These are phyloP conservation scores for Blastobotrys niveus DNA, from an alignment of 1,139 yeast genomes.

Conservation along the genomic window DNA sequence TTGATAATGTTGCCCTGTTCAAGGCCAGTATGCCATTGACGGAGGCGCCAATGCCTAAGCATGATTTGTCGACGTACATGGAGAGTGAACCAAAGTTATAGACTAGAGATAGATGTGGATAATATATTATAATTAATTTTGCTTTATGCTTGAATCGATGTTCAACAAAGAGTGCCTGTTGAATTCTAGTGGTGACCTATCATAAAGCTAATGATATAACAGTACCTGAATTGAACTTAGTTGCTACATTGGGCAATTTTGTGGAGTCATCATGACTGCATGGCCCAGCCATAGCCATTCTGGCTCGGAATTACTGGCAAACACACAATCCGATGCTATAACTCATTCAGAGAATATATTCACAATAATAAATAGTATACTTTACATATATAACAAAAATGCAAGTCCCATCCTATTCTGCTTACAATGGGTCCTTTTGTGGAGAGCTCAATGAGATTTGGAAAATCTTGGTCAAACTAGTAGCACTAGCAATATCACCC, in stretches of 20 bases:
- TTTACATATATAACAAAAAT: neutral
- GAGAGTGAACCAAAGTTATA: conserved; percentile 12
- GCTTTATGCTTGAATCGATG: too few relatives aligned
- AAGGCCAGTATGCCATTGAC: conserved; percentile 30
- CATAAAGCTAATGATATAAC: too few relatives aligned
- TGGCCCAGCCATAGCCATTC: too few relatives aligned
- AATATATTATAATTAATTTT: neutral
- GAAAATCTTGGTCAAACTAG: neutral
- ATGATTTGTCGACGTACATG: conserved; percentile 27
- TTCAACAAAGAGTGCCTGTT: too few relatives aligned
- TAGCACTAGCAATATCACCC: conserved; percentile 1
- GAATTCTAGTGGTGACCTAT: too few relatives aligned
- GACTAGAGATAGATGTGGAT: too few relatives aligned
- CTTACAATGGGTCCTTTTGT: conserved; percentile 1
- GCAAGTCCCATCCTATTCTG: neutral
- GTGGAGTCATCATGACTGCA: too few relatives aligned
- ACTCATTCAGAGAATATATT: too few relatives aligned
- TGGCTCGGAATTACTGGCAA: too few relatives aligned
- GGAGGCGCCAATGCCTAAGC: conserved; percentile 34
- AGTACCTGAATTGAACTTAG: too few relatives aligned
- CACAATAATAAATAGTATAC: neutral
- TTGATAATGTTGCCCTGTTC: conserved; percentile 28
- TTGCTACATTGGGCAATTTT: too few relatives aligned
- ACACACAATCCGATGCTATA: too few relatives aligned
- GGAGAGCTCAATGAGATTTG: conserved; percentile 1